These are phyloP conservation scores for Trametes versicolor DNA, from an alignment of 1,284 basidiomycete genomes.

Conservation along the genomic window DNA sequence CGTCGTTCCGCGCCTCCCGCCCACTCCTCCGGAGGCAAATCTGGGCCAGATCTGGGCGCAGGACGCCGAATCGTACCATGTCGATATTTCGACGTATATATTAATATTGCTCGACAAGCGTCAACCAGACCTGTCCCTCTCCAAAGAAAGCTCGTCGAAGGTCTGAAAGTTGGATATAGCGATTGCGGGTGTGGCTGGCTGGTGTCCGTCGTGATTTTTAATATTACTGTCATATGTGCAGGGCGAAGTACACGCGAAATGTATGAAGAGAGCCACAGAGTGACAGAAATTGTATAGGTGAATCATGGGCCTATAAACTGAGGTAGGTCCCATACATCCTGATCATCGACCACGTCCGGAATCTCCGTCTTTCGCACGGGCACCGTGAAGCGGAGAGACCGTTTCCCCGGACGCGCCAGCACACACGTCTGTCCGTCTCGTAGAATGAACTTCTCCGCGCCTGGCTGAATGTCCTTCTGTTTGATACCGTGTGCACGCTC, in stretches of 20 bases:
- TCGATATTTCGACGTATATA: too few species aligned
- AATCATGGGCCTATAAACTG: background rate
- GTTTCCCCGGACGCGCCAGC: background rate
- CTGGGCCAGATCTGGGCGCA: background rate
- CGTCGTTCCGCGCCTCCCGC: background rate
- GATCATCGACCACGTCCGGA: background rate
- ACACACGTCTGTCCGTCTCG: constrained; percentile 3
- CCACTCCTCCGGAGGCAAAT: constrained; percentile 3
- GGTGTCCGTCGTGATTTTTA: too few species aligned
- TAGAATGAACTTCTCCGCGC: background rate
- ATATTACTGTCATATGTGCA: too few species aligned
- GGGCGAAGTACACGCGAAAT: too few species aligned
- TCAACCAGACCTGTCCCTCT: too few species aligned
- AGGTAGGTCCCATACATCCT: background rate
- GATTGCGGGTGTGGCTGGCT: too few species aligned
- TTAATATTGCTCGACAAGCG: too few species aligned
- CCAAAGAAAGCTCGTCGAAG: too few species aligned
- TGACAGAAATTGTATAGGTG: background rate
- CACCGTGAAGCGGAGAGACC: background rate
- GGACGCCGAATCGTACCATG: background rate
- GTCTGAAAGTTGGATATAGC: too few species aligned
- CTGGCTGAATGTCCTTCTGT: background rate
- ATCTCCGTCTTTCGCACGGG: background rate
- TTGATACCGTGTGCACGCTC: background rate
- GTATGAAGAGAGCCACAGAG: too few species aligned